phyloP scores from a whole-genome alignment of 179 eudicot genomes.

The Beta macrorhiza region DNA sequence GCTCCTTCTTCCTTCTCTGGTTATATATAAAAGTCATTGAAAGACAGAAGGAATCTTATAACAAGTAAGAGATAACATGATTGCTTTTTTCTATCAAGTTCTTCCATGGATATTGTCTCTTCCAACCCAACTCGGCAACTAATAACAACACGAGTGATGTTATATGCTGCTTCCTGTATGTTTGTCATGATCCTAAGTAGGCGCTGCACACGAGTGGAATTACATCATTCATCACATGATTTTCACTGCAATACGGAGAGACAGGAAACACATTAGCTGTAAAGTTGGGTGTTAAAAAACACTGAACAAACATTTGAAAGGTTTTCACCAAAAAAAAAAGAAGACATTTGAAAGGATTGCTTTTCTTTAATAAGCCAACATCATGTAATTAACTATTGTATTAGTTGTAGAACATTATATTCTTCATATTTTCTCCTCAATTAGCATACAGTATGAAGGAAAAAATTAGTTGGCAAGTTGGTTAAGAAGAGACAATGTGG shows the following conservation, averaged over 20 bases:
- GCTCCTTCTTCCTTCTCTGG: neutral
- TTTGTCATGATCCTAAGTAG: too few species aligned
- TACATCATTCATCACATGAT: too few species aligned
- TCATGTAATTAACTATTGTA: neutral
- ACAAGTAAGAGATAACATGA: neutral
- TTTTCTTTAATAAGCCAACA: neutral
- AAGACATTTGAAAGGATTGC: too few species aligned
- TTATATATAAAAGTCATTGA: too few species aligned
- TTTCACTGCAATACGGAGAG: neutral
- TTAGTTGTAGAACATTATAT: neutral
- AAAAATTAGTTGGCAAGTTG: neutral
- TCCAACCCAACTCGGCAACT: conserved; percentile 13
- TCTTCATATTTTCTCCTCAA: neutral
- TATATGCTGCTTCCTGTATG: too few species aligned
- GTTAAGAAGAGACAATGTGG: neutral
- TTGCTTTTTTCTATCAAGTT: neutral
- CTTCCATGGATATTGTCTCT: conserved; percentile 21
- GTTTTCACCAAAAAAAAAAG: too few species aligned
- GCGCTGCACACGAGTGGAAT: too few species aligned
- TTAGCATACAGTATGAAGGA: neutral
- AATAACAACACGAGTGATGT: too few species aligned
- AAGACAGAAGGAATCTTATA: too few species aligned
- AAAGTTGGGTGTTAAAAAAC: neutral
- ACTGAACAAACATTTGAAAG: too few species aligned
- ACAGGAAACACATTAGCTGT: neutral